Base-by-base conservation (phyloP, 2,329 filamentous ascomycete genomes). In the Colletotrichum sp. region DNA sequence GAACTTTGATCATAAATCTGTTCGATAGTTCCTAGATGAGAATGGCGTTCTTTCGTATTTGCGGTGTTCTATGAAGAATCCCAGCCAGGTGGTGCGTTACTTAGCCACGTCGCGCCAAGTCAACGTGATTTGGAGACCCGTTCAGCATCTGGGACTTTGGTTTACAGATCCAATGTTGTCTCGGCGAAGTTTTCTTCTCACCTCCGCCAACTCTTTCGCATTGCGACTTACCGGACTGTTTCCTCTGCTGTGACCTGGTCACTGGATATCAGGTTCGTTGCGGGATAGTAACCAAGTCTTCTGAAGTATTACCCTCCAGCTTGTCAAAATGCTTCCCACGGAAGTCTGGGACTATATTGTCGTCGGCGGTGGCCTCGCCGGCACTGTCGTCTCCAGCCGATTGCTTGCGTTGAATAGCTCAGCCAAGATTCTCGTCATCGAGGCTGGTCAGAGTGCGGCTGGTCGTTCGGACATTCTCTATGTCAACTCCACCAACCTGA, bases 351-450 rank as follows among this genome's bases (percentile, higher is more conserved):
- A 87, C 75, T 84, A 83, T 69, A 84, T 87, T 13, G 79, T 87
- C 24, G 81, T 86, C 13, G 85, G 85, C 3, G 85, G 83, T 13
- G 85, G 85, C 26, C 81, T 85, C 2, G 80, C 82, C 8, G 85
- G 85, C 34, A 82, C 82, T 10, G 83, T 86, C 18, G 72, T 85
- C 9, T 83, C 85, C 6, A 84, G 82, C 69, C 80, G 85, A 9
- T 80, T 87, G 18, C 72, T 64, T 18, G 36, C 75, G 39, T 71
- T 75, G 18, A 72, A 71, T 2, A 80, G 81, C 30, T 77, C 77
- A 9, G 79, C 77, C 9, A 84, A 80, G 0, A 84, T 87, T 7
- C 75, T 86, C 44, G 78, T 87, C n/a, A 79, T 87, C 39, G 86
- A 87, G 79, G 86, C 84, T 13, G 70, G 70, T 2, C 24, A 62